Base-by-base conservation (phyloP, 768 basidiomycete genomes). In the Termitomyces sp. region DNA sequence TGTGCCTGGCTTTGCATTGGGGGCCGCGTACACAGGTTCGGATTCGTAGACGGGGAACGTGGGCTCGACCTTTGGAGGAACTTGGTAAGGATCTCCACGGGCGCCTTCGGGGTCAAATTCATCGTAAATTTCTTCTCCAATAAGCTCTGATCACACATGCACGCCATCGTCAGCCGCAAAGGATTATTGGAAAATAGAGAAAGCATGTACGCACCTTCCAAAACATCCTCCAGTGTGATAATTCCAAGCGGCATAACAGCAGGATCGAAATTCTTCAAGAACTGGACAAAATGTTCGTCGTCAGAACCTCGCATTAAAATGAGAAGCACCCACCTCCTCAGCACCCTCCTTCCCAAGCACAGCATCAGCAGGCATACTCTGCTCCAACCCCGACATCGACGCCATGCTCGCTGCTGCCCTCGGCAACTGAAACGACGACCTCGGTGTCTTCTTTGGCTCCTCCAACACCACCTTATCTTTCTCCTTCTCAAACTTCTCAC, bases 61-160 rank as follows among this genome's bases (percentile, higher is more conserved):
- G 57, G 60, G 32, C 53, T 65, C 60, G 38, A 57, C 22, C 56
- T 66, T 60, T 2, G 70, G 63, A 40, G 72, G 70, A 16, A 74
- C 64, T 61, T 75, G 69, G 61, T 72, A 71, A 44, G 68, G 82
- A 66, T 78, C 80, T 13, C 77, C 82, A 60, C 77, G 81, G n/a
- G 82, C 82, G 43, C 88, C 90, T 69, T 90, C 83, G 12, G 81
- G 80, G 66, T 94, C 92, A 67, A 91, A 94, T 72, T 94, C 93
- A 66, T 94, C 92, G 59, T 90, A 92, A 53, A 95, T 94, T 65
- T 94, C 93, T 72, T 94, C 92, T 14, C 93, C 93, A 56, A 95
- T 94, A 12, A 95, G 78, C 67, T 94, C 93, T 91, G 64, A 3
- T 53, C 32, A 22, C 6, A 7, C 28, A 64, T 3, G 51, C 28